Evolutionary conservation across 345 rosid genomes (phyloP).

Genomic region (Nephelium lappaceum): DNA sequence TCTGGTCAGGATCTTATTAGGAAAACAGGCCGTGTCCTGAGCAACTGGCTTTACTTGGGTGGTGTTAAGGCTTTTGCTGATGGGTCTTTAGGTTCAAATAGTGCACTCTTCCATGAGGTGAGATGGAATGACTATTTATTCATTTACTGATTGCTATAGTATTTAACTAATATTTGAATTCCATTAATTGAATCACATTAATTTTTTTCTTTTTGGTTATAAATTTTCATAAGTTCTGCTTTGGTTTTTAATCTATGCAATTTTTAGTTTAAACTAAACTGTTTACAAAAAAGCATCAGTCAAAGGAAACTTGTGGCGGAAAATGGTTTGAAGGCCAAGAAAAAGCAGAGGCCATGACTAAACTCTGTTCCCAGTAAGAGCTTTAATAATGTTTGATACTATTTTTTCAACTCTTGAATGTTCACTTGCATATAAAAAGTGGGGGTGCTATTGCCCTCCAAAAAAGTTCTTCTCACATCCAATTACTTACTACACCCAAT

Average conservation of each 20-base stretch:
- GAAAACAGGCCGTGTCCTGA: slow-evolving; percentile 50
- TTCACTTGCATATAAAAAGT: neutral
- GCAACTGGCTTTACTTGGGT: slow-evolving; percentile 79
- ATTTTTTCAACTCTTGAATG: neutral
- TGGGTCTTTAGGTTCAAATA: slow-evolving; percentile 86
- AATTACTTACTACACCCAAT: too few species aligned
- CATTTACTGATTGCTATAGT: neutral
- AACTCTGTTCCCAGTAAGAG: neutral
- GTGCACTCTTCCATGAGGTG: slow-evolving; percentile 90
- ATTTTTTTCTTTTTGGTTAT: neutral
- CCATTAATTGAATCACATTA: neutral
- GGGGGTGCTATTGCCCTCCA: too few species aligned
- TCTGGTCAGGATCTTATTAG: slow-evolving; percentile 53
- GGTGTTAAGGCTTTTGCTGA: slow-evolving; percentile 95
- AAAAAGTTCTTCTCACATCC: too few species aligned
- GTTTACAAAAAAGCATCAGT: neutral
- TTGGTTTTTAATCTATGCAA: neutral
- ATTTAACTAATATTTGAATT: slow-evolving; percentile 2
- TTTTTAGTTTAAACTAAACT: slow-evolving; percentile 8
- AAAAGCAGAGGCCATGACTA: neutral
- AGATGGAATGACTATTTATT: slow-evolving; percentile 18
- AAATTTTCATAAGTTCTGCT: neutral
- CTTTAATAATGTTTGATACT: neutral
- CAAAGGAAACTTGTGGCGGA: neutral
- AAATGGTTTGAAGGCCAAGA: neutral